A percentile compares a stretch with the other conserved stretches of the same genome.
Evolutionary conservation across 2,329 filamentous ascomycete genomes (phyloP).

Genomic region (Cercospora citrullina): DNA sequence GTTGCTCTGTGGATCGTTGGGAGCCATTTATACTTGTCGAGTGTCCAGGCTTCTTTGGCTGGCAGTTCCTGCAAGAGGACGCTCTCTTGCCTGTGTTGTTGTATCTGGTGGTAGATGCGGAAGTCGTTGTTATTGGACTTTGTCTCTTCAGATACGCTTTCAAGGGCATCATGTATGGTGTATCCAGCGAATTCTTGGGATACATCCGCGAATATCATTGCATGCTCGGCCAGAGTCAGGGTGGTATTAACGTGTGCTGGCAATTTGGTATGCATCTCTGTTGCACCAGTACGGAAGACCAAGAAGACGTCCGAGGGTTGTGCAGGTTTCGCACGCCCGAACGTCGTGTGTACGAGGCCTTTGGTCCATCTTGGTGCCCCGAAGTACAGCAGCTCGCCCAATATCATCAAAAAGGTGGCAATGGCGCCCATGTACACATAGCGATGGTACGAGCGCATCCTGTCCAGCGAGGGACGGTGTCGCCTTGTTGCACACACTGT

Average conservation of each 20-base stretch:
- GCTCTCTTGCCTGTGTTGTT: neutral
- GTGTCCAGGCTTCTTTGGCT: neutral
- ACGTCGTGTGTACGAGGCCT: neutral
- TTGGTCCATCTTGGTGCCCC: neutral
- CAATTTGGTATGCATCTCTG: conserved; percentile 56
- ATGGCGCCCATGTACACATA: neutral
- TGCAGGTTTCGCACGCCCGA: neutral
- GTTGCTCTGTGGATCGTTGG: neutral
- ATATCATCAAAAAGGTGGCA: neutral
- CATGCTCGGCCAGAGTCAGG: conserved; percentile 8
- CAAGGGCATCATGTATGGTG: neutral
- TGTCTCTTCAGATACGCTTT: neutral
- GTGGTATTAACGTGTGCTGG: conserved; percentile 57
- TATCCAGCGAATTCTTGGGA: neutral
- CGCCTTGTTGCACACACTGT: neutral
- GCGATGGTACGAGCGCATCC: neutral
- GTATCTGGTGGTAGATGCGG: neutral
- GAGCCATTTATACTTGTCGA: neutral
- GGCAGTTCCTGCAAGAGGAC: neutral
- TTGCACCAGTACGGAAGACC: conserved; percentile 60
- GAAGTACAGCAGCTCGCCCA: neutral
- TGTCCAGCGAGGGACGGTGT: neutral
- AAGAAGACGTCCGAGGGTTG: conserved; percentile 51
- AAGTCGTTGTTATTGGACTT: neutral
- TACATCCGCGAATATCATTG: neutral